Evolutionary conservation across 139 green algal genomes (phyloP).

Genomic region (Eudorina sp.): DNA sequence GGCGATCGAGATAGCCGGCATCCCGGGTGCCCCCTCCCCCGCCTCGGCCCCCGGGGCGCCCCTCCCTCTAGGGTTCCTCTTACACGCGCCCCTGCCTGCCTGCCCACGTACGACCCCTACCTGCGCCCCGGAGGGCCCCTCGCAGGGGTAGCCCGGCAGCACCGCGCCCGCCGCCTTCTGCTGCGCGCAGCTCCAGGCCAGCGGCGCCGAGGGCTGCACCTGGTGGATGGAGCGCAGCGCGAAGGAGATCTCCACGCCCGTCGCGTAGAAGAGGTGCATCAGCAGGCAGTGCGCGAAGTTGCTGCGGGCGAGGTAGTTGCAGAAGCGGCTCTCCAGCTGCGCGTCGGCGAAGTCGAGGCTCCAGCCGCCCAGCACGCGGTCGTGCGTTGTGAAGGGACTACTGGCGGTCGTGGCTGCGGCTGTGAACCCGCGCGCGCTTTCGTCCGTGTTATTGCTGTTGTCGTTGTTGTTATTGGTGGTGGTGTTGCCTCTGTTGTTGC

Average conservation of each 20-base stretch:
- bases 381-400: too few relatives aligned
- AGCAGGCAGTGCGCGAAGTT: not conserved
- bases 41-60: too few relatives aligned
- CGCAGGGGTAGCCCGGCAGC: not conserved
- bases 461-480: too few relatives aligned
- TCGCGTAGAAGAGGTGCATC: slow-evolving; percentile 34
- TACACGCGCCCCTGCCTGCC: too few relatives aligned
- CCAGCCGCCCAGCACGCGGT: not conserved
- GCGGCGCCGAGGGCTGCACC: not conserved
- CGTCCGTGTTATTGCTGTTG: too few relatives aligned
- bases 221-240: slow-evolving; percentile 13
- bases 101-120: too few relatives aligned
- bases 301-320: not conserved
- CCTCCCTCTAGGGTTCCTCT: too few relatives aligned
- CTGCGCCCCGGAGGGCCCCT: not conserved
- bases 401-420: too few relatives aligned
- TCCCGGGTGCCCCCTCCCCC: too few relatives aligned
- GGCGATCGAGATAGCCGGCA: too few relatives aligned
- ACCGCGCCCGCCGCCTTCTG: not conserved
- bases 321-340: not conserved
- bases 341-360: not conserved
- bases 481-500: too few relatives aligned
- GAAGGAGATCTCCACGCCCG: not conserved
- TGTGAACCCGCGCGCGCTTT: too few relatives aligned
- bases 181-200: not conserved